These are phyloP conservation scores for Populus tomentosa DNA, from an alignment of 441 rosid genomes.

Conservation along the genomic window DNA sequence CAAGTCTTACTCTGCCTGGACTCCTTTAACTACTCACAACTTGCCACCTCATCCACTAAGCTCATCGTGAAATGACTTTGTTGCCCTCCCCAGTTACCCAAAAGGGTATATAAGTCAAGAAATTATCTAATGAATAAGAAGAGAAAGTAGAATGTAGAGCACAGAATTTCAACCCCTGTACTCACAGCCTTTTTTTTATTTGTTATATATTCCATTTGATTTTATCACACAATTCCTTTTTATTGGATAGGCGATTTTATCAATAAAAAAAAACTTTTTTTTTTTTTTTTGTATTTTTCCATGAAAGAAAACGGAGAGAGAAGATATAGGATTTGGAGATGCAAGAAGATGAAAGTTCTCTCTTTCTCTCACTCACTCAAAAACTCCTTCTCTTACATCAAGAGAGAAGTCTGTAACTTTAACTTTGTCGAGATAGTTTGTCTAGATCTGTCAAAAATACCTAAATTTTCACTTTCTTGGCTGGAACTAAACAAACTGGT, in stretches of 20 bases:
- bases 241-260: constrained; percentile 52
- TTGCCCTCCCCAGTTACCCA: neutral
- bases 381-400: constrained; percentile 7
- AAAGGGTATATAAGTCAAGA: neutral
- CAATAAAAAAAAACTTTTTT: constrained; percentile 13
- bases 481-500: constrained; percentile 31
- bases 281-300: constrained; percentile 25
- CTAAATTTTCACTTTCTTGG: constrained; percentile 9
- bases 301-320: constrained; percentile 12
- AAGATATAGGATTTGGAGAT: constrained; percentile 49
- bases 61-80: neutral
- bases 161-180: neutral
- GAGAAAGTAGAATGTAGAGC: neutral
- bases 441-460: constrained; percentile 34
- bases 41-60: constrained; percentile 23
- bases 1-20: neutral
- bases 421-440: neutral
- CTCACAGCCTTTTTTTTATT: neutral
- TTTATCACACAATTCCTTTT: neutral
- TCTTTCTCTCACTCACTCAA: constrained; percentile 25
- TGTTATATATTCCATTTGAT: neutral
- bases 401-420: neutral
- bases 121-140: neutral
- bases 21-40: neutral
- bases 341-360: constrained; percentile 45